These are phyloP conservation scores for Podila minutissima DNA, from an alignment of 192 early-diverging fungal species.

Conservation along the genomic window DNA sequence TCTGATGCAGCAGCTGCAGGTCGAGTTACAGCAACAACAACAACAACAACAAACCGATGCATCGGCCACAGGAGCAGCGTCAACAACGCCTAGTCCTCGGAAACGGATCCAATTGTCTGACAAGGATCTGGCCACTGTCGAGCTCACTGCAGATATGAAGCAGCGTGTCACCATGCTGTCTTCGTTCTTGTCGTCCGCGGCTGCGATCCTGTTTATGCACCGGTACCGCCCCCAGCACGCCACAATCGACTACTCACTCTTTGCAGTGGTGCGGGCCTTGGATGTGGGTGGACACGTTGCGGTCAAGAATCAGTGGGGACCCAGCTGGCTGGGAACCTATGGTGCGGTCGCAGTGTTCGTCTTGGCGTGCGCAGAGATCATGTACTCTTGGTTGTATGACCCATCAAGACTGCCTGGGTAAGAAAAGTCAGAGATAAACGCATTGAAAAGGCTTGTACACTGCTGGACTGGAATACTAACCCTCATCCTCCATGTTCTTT, in stretches of 20 bases:
- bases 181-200: slow-evolving; percentile 51
- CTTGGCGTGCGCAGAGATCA: slow-evolving; percentile 64
- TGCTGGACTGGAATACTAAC: not conserved
- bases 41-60: slow-evolving; percentile 13
- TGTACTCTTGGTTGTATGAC: slow-evolving; percentile 71
- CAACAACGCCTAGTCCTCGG: not conserved
- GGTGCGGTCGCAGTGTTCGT: slow-evolving; percentile 62
- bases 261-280: slow-evolving; percentile 62
- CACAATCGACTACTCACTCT: slow-evolving; percentile 65
- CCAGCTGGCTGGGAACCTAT: slow-evolving; percentile 54
- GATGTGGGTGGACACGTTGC: slow-evolving; percentile 60
- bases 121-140: slow-evolving; percentile 19
- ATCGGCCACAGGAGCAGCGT: not conserved
- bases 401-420: slow-evolving; percentile 62
- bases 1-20: slow-evolving; percentile 16
- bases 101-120: slow-evolving; percentile 2
- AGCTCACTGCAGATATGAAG: slow-evolving; percentile 15
- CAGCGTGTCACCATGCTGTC: slow-evolving; percentile 45
- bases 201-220: slow-evolving; percentile 53
- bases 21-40: not conserved
- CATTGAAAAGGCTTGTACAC: not conserved
- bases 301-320: slow-evolving; percentile 56
- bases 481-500: not conserved
- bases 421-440: not conserved
- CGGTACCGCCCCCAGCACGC: slow-evolving; percentile 44